Percentiles rank a stretch among this genome's conserved stretches.
These are phyloP conservation scores for Metarhizium album DNA, from an alignment of 2,329 filamentous ascomycete species.

Conservation along the genomic window DNA sequence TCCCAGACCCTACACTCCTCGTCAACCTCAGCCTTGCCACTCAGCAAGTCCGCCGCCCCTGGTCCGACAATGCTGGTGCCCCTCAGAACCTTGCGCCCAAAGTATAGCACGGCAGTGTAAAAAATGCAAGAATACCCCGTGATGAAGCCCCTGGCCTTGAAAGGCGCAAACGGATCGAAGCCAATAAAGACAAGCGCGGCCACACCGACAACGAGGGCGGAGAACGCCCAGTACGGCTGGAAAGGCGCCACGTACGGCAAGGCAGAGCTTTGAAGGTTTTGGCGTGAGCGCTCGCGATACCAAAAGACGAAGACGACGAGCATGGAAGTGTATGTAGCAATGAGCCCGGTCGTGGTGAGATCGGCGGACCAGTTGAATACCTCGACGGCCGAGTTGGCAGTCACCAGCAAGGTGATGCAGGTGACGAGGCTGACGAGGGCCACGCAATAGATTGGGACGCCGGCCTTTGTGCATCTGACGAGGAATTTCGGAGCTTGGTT, in stretches of 20 bases:
- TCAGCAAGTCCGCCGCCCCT: constrained; percentile 49
- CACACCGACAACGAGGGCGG: constrained; percentile 34
- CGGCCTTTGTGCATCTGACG: constrained; percentile 44
- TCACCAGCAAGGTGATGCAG: constrained; percentile 25
- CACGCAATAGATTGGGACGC: constrained; percentile 48
- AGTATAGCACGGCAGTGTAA: constrained; percentile 44
- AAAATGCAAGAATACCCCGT: constrained; percentile 43
- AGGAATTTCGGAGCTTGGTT: constrained; percentile 38
- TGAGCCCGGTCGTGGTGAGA: constrained; percentile 39
- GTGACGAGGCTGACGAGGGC: constrained; percentile 34
- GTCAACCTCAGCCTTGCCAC: constrained; percentile 55
- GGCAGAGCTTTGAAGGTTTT: too few relatives aligned
- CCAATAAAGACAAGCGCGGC: constrained; percentile 45
- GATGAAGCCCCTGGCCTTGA: constrained; percentile 35
- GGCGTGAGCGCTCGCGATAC: constrained; percentile 37
- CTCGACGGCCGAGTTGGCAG: not conserved
- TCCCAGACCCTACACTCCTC: constrained; percentile 37
- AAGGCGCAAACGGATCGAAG: constrained; percentile 44
- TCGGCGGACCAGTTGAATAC: too few relatives aligned
- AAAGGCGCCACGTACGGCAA: constrained; percentile 40
- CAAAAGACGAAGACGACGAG: constrained; percentile 31
- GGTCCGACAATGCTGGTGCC: constrained; percentile 45
- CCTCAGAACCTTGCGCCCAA: constrained; percentile 57
- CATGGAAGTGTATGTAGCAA: constrained; percentile 44
- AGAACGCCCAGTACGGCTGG: constrained; percentile 42